Percentiles rank a stretch among this genome's conserved stretches.
Conservation (phyloP, 2,329 filamentous ascomycete species). For the Cadophora sp. region DNA sequence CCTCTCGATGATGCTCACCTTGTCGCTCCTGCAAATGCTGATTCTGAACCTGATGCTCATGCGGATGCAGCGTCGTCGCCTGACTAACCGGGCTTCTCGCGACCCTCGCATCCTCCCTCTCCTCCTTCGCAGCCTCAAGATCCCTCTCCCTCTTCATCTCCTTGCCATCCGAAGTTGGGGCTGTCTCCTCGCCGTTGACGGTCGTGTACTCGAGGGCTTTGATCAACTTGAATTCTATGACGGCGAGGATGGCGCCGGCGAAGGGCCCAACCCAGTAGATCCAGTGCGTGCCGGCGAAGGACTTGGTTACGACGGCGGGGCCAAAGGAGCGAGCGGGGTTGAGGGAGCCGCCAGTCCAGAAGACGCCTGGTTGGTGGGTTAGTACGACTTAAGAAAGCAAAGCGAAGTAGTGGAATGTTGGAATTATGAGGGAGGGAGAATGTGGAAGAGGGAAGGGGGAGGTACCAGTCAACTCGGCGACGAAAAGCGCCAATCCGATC, state of each 20-base stretch:
- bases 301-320: slow-evolving; percentile 50
- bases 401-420: neutral
- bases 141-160: neutral
- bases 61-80: neutral
- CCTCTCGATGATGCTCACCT: neutral
- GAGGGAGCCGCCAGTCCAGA: slow-evolving; percentile 55
- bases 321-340: slow-evolving; percentile 56
- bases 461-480: slow-evolving; percentile 38
- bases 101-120: neutral
- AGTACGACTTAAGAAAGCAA: no score
- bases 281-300: slow-evolving; percentile 53
- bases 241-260: slow-evolving; percentile 13
- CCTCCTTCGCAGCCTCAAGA: neutral
- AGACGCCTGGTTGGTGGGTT: slow-evolving; percentile 46
- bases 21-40: neutral
- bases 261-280: slow-evolving; percentile 53
- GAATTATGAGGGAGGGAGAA: no score
- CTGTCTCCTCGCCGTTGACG: slow-evolving; percentile 12
- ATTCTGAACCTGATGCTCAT: neutral
- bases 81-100: neutral
- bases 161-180: no score
- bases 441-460: neutral
- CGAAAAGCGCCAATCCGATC: slow-evolving; percentile 54
- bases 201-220: slow-evolving; percentile 20
- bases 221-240: slow-evolving; percentile 20